Evolutionary conservation across 169 alveolate species (phyloP), one percentile per base, ranked within the genome.

Genomic region (Eimeria tenella): DNA sequence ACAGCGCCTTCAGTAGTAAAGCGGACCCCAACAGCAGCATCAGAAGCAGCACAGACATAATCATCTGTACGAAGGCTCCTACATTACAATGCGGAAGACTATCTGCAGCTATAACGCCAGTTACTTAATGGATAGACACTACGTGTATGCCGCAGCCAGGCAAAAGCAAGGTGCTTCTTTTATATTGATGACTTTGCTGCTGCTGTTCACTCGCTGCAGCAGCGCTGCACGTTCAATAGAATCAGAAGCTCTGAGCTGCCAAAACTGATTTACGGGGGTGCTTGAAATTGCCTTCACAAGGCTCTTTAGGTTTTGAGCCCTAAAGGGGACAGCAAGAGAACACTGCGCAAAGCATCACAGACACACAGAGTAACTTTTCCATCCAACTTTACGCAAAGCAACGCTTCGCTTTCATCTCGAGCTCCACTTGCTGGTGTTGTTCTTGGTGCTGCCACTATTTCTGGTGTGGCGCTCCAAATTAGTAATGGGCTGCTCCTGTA

Each of bases 261-360:
- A 17, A n/a, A 5, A 42, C 42, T 4, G n/a, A 23, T 62, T 56
- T 94, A 97, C 98, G 23, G 97, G 97, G 4, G 93, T 93, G 42
- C 89, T 91, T 74, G 97, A 95, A 17, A 97, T 97, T 63, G 96
- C 91, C 86, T 95, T 94, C 11, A 96, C 96, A 52, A 97, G 96
- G 13, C 96, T 96, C 81, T 95, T 96, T 86, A 97, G 96, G 73
- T 97, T 97, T 65, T 95, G 96, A 9, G 98, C 97, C 82, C 97
- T 97, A 81, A 97, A 97, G n/a, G 98, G 98, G 19, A 98, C 97
- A 58, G 94, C 93, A 53, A 97, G 94, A 42, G 86, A n/a, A 55
- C 97, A 95, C 73, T 55, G 71, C 49, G 0, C 25, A 8, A 15
- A 23, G 42, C 42, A 31, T 2, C 42, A 31, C 42, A 31, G 42